Evolutionary conservation across 805 yeast species (phyloP).

Genomic region (Grigorovia humatica): DNA sequence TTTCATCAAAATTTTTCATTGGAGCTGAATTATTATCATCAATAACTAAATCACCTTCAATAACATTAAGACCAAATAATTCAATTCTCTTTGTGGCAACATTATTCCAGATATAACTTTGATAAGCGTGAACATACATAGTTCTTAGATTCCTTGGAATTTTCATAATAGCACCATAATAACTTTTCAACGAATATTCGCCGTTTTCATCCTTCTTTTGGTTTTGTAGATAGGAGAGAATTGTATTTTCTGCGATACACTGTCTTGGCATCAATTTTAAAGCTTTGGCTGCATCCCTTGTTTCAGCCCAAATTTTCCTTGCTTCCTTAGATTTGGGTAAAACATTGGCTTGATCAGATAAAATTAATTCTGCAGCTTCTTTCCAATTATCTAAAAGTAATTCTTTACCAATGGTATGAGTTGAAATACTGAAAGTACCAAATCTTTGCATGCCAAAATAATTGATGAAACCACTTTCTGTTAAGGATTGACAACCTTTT

Average conservation of each 20-base stretch:
- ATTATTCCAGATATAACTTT: conserved; percentile 88
- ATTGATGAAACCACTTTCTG: conserved; percentile 72
- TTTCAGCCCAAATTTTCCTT: conserved; percentile 69
- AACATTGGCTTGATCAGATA: conserved; percentile 78
- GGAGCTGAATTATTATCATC: conserved; percentile 11
- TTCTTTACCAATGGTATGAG: conserved; percentile 73
- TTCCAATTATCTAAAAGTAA: conserved; percentile 69
- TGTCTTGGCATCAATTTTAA: conserved; percentile 73
- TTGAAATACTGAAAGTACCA: conserved; percentile 89
- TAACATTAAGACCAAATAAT: conserved; percentile 56
- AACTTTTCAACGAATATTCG: conserved; percentile 42
- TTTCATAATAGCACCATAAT: conserved; percentile 71
- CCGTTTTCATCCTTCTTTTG: conserved; percentile 39
- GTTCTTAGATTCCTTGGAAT: conserved; percentile 86
- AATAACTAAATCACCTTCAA: conserved; percentile 73
- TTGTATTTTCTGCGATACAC: conserved; percentile 74
- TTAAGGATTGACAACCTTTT: conserved; percentile 47
- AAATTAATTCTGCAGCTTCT: conserved; percentile 63
- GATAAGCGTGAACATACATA: conserved; percentile 97
- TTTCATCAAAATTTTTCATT: conserved; percentile 21
- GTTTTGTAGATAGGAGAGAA: conserved; percentile 50
- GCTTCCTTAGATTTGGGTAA: conserved; percentile 77
- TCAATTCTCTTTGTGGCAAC: conserved; percentile 71
- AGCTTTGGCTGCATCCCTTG: conserved; percentile 55
- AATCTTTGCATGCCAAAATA: conserved; percentile 98